Conservation (phyloP, 2,329 filamentous ascomycete genomes). For the Leptographium galeiforme region DNA sequence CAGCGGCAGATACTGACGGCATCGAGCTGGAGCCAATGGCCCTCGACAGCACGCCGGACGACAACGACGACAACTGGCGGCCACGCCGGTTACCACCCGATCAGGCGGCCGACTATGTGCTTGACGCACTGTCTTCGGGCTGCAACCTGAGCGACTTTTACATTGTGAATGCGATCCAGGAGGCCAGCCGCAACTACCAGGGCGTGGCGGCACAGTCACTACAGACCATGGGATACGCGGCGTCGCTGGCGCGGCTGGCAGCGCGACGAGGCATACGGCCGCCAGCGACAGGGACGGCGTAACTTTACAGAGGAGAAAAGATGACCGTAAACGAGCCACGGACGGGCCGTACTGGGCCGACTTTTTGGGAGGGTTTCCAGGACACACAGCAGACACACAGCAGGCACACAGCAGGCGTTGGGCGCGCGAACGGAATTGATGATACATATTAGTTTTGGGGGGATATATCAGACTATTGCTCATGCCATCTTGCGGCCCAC, state of each 20-base stretch:
- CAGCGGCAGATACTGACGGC: constrained; percentile 21
- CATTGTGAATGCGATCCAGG: constrained; percentile 33
- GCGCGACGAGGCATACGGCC: constrained; percentile 3
- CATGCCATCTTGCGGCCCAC: constrained; percentile 72
- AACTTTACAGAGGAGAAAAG: constrained; percentile 16
- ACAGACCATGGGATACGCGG: constrained; percentile 39
- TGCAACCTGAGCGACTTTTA: constrained; percentile 42
- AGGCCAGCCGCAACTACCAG: constrained; percentile 32
- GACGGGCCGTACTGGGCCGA: not conserved
- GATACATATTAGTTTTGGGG: not conserved
- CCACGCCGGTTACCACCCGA: constrained; percentile 14
- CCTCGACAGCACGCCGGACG: not conserved
- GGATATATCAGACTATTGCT: constrained; percentile 4
- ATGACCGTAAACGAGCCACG: not conserved
- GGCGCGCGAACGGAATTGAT: not conserved
- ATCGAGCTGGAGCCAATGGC: constrained; percentile 31
- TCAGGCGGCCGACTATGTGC: constrained; percentile 23
- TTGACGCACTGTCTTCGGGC: constrained; percentile 39
- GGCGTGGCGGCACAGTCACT: constrained; percentile 36
- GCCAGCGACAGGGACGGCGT: constrained; percentile 37
- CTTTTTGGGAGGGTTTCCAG: not conserved
- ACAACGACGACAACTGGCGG: constrained; percentile 12
- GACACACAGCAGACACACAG: too few relatives aligned
- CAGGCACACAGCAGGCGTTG: not conserved
- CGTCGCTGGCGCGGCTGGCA: constrained; percentile 2